Conservation (phyloP, 2,329 filamentous ascomycete genomes). For the Penicillium sp. region DNA sequence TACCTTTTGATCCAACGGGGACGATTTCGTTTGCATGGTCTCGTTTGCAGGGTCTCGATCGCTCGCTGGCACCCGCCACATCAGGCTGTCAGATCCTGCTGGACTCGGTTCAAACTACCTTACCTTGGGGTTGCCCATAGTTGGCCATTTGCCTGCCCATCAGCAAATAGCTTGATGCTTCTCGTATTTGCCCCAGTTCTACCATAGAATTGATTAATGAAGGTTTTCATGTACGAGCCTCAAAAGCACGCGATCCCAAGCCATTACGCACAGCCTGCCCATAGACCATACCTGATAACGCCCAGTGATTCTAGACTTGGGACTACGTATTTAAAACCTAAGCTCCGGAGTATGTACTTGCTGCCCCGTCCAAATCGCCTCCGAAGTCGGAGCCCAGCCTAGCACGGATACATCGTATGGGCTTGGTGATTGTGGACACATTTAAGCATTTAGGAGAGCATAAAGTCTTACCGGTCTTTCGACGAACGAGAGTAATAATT, state of each 20-base stretch:
- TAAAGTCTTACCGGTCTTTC: neutral
- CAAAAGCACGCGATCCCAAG: neutral
- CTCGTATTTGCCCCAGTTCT: neutral
- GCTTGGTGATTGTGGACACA: neutral
- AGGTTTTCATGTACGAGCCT: neutral
- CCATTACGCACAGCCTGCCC: neutral
- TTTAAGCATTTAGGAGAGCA: neutral
- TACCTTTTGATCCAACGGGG: neutral
- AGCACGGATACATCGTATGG: neutral
- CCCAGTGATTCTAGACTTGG: neutral
- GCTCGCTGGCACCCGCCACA: constrained; percentile 14
- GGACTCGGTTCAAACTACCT: constrained; percentile 1
- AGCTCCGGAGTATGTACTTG: neutral
- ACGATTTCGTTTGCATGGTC: neutral
- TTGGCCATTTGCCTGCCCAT: constrained; percentile 15
- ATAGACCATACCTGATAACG: neutral
- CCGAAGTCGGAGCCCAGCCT: constrained; percentile 6
- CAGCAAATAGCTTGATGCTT: neutral
- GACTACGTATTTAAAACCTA: neutral
- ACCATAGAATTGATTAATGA: neutral
- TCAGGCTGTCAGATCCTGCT: constrained; percentile 11
- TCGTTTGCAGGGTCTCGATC: constrained; percentile 11
- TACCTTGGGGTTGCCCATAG: constrained; percentile 6
- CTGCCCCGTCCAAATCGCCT: neutral
- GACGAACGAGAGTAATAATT: neutral